A percentile compares a stretch with the other conserved stretches of the same genome.
phyloP scores from a whole-genome alignment of 768 basidiomycete genomes.

The Phlebiopsis gigantea region DNA sequence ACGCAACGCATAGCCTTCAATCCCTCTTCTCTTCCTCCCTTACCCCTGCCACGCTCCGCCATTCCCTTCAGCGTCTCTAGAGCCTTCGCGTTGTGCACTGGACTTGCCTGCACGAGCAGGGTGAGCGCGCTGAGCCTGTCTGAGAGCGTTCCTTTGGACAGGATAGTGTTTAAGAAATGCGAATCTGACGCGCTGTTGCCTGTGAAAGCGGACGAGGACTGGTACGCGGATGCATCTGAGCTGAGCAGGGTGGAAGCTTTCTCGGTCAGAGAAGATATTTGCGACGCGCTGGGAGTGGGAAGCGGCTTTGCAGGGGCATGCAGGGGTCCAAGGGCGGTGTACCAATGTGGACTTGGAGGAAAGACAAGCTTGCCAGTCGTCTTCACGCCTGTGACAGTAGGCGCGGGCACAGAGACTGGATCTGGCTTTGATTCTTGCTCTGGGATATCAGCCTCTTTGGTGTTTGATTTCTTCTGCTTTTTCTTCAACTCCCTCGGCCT shows the following conservation, averaged over 20 bases:
- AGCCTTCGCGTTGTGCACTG: conserved; percentile 79
- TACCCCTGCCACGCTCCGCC: conserved; percentile 73
- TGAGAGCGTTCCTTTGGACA: conserved; percentile 84
- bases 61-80: conserved; percentile 70
- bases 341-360: conserved; percentile 47
- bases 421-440: neutral
- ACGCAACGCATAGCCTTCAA: conserved; percentile 87
- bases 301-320: conserved; percentile 20
- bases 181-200: conserved; percentile 56
- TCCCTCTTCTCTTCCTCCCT: conserved; percentile 90
- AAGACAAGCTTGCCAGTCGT: conserved; percentile 22
- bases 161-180: conserved; percentile 78
- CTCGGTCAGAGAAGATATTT: conserved; percentile 38
- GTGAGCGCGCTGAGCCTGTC: conserved; percentile 90
- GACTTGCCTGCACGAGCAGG: conserved; percentile 82
- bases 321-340: conserved; percentile 40
- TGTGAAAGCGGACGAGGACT: conserved; percentile 43
- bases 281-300: conserved; percentile 34
- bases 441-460: neutral
- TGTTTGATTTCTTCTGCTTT: neutral
- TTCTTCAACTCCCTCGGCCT: neutral
- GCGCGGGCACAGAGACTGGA: neutral
- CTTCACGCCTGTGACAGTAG: conserved; percentile 11
- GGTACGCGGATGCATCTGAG: conserved; percentile 39
- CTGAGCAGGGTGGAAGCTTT: conserved; percentile 46